These are phyloP conservation scores for Epichloe gansuensis DNA, from an alignment of 2,329 filamentous ascomycete genomes.

Conservation along the genomic window DNA sequence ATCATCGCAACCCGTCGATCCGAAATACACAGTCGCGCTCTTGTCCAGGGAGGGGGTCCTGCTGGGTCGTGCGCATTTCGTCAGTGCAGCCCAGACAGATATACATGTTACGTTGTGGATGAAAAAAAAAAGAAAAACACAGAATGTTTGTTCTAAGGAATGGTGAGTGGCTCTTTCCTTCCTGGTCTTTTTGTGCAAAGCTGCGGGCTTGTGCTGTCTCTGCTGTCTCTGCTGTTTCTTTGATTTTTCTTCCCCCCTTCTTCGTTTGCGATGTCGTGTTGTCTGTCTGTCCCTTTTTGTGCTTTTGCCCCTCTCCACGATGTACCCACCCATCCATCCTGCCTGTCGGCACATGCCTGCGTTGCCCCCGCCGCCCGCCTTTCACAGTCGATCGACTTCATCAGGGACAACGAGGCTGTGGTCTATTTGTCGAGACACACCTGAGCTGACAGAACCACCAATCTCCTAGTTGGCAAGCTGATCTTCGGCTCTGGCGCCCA, in stretches of 20 bases:
- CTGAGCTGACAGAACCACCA: neutral
- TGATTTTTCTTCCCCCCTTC: neutral
- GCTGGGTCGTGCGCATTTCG: neutral
- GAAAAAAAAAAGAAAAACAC: neutral
- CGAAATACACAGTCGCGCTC: neutral
- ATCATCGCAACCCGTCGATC: neutral
- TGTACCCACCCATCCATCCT: neutral
- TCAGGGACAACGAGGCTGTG: neutral
- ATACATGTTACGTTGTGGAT: neutral
- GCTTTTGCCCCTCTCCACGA: conserved; percentile 7
- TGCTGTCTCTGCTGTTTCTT: neutral
- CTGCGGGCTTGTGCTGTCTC: neutral
- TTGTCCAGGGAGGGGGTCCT: neutral
- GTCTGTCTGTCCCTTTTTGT: neutral
- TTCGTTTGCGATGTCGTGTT: no score
- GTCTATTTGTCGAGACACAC: neutral
- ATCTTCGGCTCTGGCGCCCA: conserved; percentile 80
- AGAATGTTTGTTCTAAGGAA: conserved; percentile 32
- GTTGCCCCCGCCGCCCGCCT: neutral
- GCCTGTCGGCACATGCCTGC: neutral
- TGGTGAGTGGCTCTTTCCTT: conserved; percentile 21
- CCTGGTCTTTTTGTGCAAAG: neutral
- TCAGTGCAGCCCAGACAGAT: neutral
- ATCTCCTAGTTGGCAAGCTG: conserved; percentile 64
- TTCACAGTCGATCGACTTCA: neutral